phyloP scores from a whole-genome alignment of 1,139 yeast species.

The Suhomyces taliae region DNA sequence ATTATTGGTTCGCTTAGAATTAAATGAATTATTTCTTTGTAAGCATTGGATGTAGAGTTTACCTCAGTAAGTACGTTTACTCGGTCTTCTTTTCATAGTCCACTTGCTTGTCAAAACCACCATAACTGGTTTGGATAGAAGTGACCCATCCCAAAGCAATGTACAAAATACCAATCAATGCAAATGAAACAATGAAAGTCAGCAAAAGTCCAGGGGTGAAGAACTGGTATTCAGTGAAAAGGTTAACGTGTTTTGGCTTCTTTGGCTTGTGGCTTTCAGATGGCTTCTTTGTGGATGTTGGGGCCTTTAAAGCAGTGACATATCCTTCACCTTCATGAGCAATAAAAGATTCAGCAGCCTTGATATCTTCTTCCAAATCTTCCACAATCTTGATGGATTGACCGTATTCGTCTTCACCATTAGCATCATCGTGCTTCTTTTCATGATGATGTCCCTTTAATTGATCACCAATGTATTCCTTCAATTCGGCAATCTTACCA shows the following conservation, averaged over 20 bases:
- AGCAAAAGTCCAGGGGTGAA: constrained; percentile 64
- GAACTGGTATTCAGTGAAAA: constrained; percentile 44
- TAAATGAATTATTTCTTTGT: too few relatives aligned
- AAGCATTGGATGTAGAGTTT: too few relatives aligned
- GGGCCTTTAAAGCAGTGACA: constrained; percentile 22
- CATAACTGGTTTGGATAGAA: constrained; percentile 64
- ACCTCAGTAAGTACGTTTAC: constrained; percentile 4
- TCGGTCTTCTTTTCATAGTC: constrained; percentile 64
- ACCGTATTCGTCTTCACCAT: constrained; percentile 7
- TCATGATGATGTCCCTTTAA: constrained; percentile 1
- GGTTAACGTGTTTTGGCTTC: constrained; percentile 17
- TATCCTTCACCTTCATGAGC: constrained; percentile 27
- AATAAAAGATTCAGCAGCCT: constrained; percentile 33
- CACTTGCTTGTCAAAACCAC: constrained; percentile 69
- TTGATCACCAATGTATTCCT: constrained; percentile 22
- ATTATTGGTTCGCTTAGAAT: too few relatives aligned
- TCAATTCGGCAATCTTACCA: constrained; percentile 19
- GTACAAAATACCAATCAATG: constrained; percentile 51
- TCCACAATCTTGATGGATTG: constrained; percentile 15
- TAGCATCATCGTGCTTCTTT: constrained; percentile 13
- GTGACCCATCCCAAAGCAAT: constrained; percentile 62
- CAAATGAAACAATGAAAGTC: constrained; percentile 56
- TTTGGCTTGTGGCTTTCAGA: constrained; percentile 7
- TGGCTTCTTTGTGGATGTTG: constrained; percentile 3
- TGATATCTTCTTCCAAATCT: constrained; percentile 37